Conservation (phyloP, 2,329 filamentous ascomycete genomes). For the Neospermospora avenae region DNA sequence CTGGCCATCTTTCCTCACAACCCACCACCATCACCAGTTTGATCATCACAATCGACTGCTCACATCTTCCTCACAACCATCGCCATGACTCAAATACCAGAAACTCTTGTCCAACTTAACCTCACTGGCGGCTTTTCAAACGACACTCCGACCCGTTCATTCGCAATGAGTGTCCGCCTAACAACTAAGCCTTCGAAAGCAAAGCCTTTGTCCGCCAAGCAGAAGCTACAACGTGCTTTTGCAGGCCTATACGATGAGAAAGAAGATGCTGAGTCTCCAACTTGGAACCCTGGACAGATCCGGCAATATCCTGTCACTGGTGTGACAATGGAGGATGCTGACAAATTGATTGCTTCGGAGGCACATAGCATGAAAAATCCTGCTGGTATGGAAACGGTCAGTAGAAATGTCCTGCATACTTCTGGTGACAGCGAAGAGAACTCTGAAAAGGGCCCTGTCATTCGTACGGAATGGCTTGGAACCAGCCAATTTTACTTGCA, state of each 20-base stretch:
- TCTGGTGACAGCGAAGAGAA: no score
- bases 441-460: neutral
- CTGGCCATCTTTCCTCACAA: neutral
- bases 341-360: neutral
- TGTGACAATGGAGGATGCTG: neutral
- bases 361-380: neutral
- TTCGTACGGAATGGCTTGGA: constrained; percentile 27
- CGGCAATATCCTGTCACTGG: neutral
- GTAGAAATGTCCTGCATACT: neutral
- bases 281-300: neutral
- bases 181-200: neutral
- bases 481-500: constrained; percentile 19
- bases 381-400: neutral
- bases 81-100: neutral
- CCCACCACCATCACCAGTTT: neutral
- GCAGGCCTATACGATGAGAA: neutral
- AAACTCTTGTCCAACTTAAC: neutral
- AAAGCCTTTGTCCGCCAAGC: neutral
- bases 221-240: neutral
- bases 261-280: neutral
- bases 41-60: neutral
- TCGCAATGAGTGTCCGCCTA: neutral
- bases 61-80: neutral
- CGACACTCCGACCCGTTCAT: neutral
- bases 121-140: neutral